Conservation (phyloP, 768 basidiomycete species). For the Russula earlei region DNA sequence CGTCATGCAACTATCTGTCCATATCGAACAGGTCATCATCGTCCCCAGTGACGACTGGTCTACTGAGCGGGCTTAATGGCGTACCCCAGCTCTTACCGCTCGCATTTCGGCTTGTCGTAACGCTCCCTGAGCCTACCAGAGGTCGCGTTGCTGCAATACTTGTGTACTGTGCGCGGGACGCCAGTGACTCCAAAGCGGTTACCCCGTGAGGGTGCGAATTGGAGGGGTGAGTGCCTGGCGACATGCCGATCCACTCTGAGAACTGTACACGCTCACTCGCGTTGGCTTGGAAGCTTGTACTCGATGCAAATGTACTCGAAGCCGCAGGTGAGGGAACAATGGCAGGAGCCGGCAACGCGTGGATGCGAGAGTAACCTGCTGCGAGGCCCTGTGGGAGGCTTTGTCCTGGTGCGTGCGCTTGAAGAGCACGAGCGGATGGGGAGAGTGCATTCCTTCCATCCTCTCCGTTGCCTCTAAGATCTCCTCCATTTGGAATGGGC, state of each 20-base stretch:
- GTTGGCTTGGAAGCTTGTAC: slow-evolving; percentile 22
- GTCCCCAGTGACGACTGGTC: slow-evolving; percentile 49
- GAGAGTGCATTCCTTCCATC: slow-evolving; percentile 36
- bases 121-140: slow-evolving; percentile 15
- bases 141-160: slow-evolving; percentile 29
- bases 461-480: slow-evolving; percentile 22
- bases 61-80: slow-evolving; percentile 50
- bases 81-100: slow-evolving; percentile 32
- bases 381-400: slow-evolving; percentile 88
- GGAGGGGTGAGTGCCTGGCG: slow-evolving; percentile 23
- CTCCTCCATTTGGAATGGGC: slow-evolving; percentile 24
- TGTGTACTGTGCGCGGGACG: slow-evolving; percentile 49
- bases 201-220: slow-evolving; percentile 23
- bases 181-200: slow-evolving; percentile 40
- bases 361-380: slow-evolving; percentile 83
- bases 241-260: slow-evolving; percentile 27
- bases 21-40: slow-evolving; percentile 65
- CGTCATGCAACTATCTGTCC: slow-evolving; percentile 33
- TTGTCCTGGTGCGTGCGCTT: slow-evolving; percentile 84
- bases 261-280: slow-evolving; percentile 20
- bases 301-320: slow-evolving; percentile 25
- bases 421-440: slow-evolving; percentile 69
- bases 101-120: slow-evolving; percentile 22
- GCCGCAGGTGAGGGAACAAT: slow-evolving; percentile 30
- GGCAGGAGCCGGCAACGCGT: slow-evolving; percentile 46